phyloP scores from a whole-genome alignment of 352 stramenopile genomes.

The Pythium inflatum region DNA sequence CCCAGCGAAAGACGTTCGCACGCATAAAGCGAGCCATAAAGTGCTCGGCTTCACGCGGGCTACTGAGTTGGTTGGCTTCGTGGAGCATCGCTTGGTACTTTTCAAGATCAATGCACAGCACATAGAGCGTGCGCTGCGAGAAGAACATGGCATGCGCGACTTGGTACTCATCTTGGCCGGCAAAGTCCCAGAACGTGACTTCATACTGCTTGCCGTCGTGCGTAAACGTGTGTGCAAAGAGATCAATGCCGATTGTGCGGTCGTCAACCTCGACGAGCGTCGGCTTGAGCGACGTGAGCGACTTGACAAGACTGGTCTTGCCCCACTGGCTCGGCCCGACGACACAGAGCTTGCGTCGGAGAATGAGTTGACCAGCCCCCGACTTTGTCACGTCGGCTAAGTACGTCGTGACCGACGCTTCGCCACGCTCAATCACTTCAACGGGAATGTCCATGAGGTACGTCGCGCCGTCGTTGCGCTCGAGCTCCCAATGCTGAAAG shows the following conservation, averaged over 20 bases:
- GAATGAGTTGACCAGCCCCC: background rate
- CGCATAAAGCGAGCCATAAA: conserved; percentile 24
- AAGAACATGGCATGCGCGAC: conserved; percentile 10
- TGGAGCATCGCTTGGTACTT: background rate
- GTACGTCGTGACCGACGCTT: conserved; percentile 18
- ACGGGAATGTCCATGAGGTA: conserved; percentile 1
- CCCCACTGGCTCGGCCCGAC: conserved; percentile 29
- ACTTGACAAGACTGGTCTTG: conserved; percentile 42
- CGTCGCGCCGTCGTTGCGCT: background rate
- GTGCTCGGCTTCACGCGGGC: conserved; percentile 7
- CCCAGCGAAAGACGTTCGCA: background rate
- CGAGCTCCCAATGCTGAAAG: conserved; percentile 4
- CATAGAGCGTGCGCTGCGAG: conserved; percentile 9
- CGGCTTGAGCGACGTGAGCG: conserved; percentile 15
- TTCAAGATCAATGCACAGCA: conserved; percentile 13
- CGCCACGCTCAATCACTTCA: conserved; percentile 33
- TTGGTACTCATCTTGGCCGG: conserved; percentile 17
- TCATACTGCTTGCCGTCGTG: background rate
- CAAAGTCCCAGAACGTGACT: conserved; percentile 23
- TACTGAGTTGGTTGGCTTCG: background rate
- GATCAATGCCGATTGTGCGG: background rate
- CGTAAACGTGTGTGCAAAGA: conserved; percentile 29
- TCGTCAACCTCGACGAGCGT: conserved; percentile 11
- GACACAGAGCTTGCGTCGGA: conserved; percentile 32
- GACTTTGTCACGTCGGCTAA: background rate